Evolutionary conservation across 495 filamentous ascomycete genomes (phyloP).

Genomic region (Geopyxis carbonaria): DNA sequence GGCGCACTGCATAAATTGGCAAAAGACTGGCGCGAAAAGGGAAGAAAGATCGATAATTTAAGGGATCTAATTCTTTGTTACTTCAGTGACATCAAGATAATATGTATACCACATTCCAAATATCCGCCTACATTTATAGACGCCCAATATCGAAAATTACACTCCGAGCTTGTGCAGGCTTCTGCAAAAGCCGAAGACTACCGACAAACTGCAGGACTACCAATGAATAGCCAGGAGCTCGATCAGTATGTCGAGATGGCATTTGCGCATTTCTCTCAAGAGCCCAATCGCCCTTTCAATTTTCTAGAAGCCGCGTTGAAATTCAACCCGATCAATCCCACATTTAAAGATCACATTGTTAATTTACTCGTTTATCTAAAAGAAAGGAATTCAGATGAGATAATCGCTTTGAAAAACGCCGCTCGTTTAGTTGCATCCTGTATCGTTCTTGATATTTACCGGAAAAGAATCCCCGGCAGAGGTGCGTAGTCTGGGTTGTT

Average conservation of each 20-base stretch:
- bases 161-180: background rate
- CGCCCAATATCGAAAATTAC: background rate
- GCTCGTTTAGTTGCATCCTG: constrained; percentile 26
- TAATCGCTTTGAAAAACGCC: too few relatives aligned
- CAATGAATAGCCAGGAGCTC: constrained; percentile 25
- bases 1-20: constrained; percentile 9
- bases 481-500: constrained; percentile 12
- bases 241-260: constrained; percentile 26
- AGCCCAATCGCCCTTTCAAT: constrained; percentile 28
- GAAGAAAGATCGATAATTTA: constrained; percentile 9
- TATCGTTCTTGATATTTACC: constrained; percentile 21
- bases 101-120: constrained; percentile 14
- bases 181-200: background rate
- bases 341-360: constrained; percentile 27
- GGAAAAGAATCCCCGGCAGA: constrained; percentile 7
- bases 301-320: constrained; percentile 27
- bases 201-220: constrained; percentile 9
- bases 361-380: constrained; percentile 18
- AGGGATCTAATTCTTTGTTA: constrained; percentile 19
- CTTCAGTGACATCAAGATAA: constrained; percentile 20
- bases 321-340: constrained; percentile 27
- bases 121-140: constrained; percentile 3
- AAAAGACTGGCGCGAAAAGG: constrained; percentile 1
- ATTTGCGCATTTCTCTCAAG: constrained; percentile 27
- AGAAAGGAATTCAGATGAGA: constrained; percentile 4